Percentiles rank a stretch among this genome's conserved stretches.
These are phyloP conservation scores for Pestalotiopsis fici DNA, from an alignment of 2,329 filamentous ascomycete species.

Conservation along the genomic window DNA sequence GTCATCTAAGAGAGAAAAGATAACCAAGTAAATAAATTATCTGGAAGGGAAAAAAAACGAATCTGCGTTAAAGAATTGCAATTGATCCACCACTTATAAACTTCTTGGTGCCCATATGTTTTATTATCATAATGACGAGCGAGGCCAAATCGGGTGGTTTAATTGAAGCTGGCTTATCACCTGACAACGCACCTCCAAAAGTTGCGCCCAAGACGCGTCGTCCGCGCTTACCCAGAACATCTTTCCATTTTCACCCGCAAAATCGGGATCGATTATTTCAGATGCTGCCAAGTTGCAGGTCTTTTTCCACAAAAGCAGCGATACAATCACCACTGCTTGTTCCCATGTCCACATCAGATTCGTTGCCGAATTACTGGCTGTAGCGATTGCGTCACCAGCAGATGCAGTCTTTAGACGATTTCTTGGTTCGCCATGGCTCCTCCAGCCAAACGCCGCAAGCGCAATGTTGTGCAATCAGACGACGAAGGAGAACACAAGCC, in stretches of 20 bases:
- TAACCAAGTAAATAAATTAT: neutral
- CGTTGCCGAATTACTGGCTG: neutral
- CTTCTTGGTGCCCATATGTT: too few relatives aligned
- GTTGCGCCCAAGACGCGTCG: neutral
- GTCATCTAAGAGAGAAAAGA: neutral
- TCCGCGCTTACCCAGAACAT: neutral
- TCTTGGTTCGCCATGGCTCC: slow-evolving; percentile 49
- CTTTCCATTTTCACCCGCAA: neutral
- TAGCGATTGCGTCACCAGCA: slow-evolving; percentile 11
- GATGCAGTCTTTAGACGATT: slow-evolving; percentile 22
- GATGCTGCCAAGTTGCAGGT: neutral
- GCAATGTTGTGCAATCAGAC: slow-evolving; percentile 52
- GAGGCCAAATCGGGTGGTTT: neutral
- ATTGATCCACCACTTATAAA: too few relatives aligned
- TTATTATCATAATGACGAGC: too few relatives aligned
- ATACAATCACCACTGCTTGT: neutral
- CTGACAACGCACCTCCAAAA: slow-evolving; percentile 8
- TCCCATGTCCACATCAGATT: neutral
- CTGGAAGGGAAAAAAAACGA: too few relatives aligned
- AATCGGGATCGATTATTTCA: neutral
- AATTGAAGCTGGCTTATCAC: slow-evolving; percentile 7
- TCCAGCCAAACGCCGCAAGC: slow-evolving; percentile 60
- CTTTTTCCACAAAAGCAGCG: neutral
- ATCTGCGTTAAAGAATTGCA: too few relatives aligned
- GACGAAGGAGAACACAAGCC: slow-evolving; percentile 45